A percentile compares a stretch with the other conserved stretches of the same genome.
Evolutionary conservation across 2,329 filamentous ascomycete genomes (phyloP).

Genomic region (Gnomoniopsis smithogilvyi): DNA sequence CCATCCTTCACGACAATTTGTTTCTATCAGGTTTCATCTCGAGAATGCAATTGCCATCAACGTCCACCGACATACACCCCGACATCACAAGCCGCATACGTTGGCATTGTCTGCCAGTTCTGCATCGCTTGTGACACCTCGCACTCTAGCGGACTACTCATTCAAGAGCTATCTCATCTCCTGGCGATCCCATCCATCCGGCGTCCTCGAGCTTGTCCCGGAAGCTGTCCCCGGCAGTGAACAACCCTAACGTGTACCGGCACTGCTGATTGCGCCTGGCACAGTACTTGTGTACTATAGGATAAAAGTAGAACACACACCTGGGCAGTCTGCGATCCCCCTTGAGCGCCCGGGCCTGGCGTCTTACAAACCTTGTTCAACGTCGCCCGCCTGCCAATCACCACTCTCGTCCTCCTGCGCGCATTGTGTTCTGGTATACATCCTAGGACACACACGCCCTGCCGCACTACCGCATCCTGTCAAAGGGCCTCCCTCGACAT

Average conservation of each 20-base stretch:
- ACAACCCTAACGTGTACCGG: not conserved
- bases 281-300: not conserved
- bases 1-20: too few relatives aligned
- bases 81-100: too few relatives aligned
- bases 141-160: not conserved
- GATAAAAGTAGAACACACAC: too few relatives aligned
- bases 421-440: not conserved
- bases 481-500: conserved; percentile 6
- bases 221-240: conserved; percentile 3
- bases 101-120: too few relatives aligned
- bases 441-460: not conserved
- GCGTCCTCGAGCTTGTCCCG: not conserved
- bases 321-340: not conserved
- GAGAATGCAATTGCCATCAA: too few relatives aligned
- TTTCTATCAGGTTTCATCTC: too few relatives aligned
- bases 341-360: not conserved
- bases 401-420: not conserved
- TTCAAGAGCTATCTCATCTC: not conserved
- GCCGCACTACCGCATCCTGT: not conserved
- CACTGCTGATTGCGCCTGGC: not conserved
- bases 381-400: not conserved
- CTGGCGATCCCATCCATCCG: not conserved
- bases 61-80: too few relatives aligned
- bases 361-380: not conserved
- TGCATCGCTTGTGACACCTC: too few relatives aligned